phyloP scores from a whole-genome alignment of 805 yeast genomes.

The Citeromyces nyonsensis region DNA sequence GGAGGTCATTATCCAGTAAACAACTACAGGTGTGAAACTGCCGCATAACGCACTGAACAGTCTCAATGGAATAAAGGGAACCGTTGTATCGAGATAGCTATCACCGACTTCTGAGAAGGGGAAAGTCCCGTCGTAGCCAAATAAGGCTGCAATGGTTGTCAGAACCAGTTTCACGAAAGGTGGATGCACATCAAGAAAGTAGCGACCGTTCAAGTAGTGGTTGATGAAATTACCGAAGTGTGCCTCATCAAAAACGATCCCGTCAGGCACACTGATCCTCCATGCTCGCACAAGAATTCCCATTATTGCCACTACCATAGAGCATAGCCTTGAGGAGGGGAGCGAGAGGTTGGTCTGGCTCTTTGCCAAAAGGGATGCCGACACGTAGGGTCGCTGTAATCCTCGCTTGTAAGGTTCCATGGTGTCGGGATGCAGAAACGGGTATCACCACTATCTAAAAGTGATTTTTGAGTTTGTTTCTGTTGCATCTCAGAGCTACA shows the following conservation, averaged over 20 bases:
- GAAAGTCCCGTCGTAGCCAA: conserved; percentile 34
- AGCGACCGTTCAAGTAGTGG: conserved; percentile 37
- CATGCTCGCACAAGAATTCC: conserved; percentile 14
- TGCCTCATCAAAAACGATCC: conserved; percentile 33
- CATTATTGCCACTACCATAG: not conserved
- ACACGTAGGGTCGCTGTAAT: conserved; percentile 1
- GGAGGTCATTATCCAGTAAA: conserved; percentile 38
- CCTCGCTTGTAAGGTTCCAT: not conserved
- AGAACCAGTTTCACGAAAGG: conserved; percentile 51
- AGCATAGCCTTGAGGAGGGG: not conserved
- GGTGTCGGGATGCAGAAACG: not conserved
- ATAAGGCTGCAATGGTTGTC: conserved; percentile 32
- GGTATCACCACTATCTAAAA: no score
- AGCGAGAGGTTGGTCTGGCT: not conserved
- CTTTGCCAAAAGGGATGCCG: not conserved
- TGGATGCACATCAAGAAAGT: conserved; percentile 61
- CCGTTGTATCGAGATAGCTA: conserved; percentile 15
- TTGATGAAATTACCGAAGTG: conserved; percentile 22
- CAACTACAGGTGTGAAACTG: conserved; percentile 29
- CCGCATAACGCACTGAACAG: conserved; percentile 41
- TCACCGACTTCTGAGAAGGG: conserved; percentile 28
- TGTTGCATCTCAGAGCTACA: no score
- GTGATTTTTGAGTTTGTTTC: no score
- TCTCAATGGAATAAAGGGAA: conserved; percentile 40
- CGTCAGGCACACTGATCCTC: conserved; percentile 17